Evolutionary conservation across 768 basidiomycete species (phyloP), one percentile per base, ranked within the genome.

Genomic region (Cystofilobasidium macerans): DNA sequence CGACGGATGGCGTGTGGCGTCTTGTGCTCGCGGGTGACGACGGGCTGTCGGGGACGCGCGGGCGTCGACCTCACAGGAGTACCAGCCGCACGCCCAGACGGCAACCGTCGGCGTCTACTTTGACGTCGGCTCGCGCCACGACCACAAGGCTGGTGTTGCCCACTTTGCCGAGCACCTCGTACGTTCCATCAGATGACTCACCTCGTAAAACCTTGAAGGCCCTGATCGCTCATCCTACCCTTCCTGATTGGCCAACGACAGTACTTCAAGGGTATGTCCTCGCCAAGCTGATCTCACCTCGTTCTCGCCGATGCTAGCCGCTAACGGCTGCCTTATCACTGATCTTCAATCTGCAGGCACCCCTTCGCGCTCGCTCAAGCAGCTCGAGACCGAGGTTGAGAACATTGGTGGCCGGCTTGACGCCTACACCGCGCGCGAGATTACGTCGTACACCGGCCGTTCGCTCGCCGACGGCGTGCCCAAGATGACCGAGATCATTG

Each of bases 91-190:
- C 75, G 86, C 90, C 5, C 88, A 93, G 78, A 98, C 95, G 0
- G 92, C 93, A 9, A 99, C 94, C n/a, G 91, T 97, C 40, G 95
- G 95, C 69, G 87, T 98, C 68, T 99, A 92, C 92, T 94, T 99
- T 72, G 94, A 98, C 76, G 94, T 95, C 66, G 95, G 95, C 70
- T 92, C 89, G 70, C 84, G 95, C 64, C 93, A 92, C 67, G 95
- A 99, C 82, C 84, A 84, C 78, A 94, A 89, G 43, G 93, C 87
- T 71, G 95, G 95, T 60, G 92, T 91, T 13, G 95, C 95, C 53
- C 95, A 98, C 79, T 99, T 99, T 82, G 84, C 98, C 68, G 95
- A 99, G 77, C 67, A 68, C 62, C 57, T 68, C 12, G 67, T 68
- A 26, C 30, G 67, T 68, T 60, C 30, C 9, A 7, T 32, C 45